Evolutionary conservation across 305 asterid genomes (phyloP).

Genomic region (Euphrasia arctica): DNA sequence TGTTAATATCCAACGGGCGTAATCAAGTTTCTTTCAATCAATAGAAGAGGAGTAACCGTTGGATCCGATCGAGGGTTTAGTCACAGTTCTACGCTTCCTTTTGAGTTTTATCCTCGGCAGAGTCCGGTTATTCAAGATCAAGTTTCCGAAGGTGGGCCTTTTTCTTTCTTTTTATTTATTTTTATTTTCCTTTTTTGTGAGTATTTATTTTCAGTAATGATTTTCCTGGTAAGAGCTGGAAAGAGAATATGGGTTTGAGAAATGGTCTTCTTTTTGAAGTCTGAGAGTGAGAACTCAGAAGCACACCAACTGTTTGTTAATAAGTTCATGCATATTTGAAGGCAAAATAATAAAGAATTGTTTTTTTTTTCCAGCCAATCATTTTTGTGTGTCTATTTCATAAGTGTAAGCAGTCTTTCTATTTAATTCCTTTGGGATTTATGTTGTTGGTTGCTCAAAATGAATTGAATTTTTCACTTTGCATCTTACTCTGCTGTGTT

Average conservation of each 20-base stretch:
- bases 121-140: constrained; percentile 3
- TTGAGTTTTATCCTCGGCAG: neutral
- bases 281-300: neutral
- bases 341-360: neutral
- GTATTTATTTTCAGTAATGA: neutral
- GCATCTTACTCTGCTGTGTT: neutral
- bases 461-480: neutral
- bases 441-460: neutral
- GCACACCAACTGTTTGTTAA: constrained; percentile 2
- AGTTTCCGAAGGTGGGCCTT: constrained; percentile 8
- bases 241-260: neutral
- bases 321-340: constrained; percentile 7
- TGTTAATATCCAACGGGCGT: constrained; percentile 12
- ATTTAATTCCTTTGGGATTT: neutral
- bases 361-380: no score
- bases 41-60: constrained; percentile 21
- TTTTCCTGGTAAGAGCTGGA: neutral
- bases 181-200: neutral
- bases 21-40: neutral
- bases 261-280: neutral
- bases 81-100: constrained; percentile 29
- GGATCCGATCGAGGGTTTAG: constrained; percentile 30
- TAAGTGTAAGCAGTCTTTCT: neutral
- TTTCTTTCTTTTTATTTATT: neutral
- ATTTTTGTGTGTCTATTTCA: neutral